Evolutionary conservation across 164 flowering plant genomes (phyloP).

Genomic region (Sedum album): DNA sequence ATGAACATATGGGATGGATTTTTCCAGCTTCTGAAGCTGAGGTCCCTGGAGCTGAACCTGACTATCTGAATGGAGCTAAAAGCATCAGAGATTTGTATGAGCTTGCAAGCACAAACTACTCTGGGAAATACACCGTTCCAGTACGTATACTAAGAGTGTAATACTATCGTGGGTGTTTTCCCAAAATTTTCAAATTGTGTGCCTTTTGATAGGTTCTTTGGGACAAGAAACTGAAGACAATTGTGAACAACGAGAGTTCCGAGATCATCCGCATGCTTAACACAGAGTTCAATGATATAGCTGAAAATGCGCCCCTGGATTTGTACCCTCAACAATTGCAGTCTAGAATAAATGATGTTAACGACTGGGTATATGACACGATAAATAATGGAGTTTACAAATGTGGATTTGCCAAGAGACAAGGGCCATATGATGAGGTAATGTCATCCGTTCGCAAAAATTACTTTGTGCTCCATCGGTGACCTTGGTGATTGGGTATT

Average conservation of each 20-base stretch:
- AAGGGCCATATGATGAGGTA: slow-evolving; percentile 86
- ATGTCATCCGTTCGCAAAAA: not conserved
- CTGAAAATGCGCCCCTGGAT: slow-evolving; percentile 69
- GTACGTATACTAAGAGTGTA: slow-evolving; percentile 28
- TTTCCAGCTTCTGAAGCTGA: slow-evolving; percentile 60
- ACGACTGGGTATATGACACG: slow-evolving; percentile 68
- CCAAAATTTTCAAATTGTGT: not conserved
- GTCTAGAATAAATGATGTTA: slow-evolving; percentile 55
- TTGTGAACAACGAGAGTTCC: slow-evolving; percentile 86
- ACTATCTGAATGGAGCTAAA: slow-evolving; percentile 64
- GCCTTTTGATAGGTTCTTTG: slow-evolving; percentile 60
- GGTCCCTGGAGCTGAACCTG: slow-evolving; percentile 79
- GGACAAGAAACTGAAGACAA: slow-evolving; percentile 85
- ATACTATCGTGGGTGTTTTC: not conserved
- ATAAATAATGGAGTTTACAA: slow-evolving; percentile 94
- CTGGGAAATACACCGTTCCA: slow-evolving; percentile 90
- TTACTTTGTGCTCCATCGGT: no score
- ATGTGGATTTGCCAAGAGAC: slow-evolving; percentile 88
- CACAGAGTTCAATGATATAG: slow-evolving; percentile 73
- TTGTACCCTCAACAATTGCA: slow-evolving; percentile 70
- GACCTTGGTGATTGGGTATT: no score
- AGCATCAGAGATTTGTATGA: slow-evolving; percentile 73
- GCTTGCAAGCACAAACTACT: slow-evolving; percentile 70
- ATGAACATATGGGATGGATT: slow-evolving; percentile 96
- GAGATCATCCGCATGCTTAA: slow-evolving; percentile 92